phyloP scores from a whole-genome alignment of 2,329 filamentous ascomycete genomes.

The Decorospora gaudefroyi region DNA sequence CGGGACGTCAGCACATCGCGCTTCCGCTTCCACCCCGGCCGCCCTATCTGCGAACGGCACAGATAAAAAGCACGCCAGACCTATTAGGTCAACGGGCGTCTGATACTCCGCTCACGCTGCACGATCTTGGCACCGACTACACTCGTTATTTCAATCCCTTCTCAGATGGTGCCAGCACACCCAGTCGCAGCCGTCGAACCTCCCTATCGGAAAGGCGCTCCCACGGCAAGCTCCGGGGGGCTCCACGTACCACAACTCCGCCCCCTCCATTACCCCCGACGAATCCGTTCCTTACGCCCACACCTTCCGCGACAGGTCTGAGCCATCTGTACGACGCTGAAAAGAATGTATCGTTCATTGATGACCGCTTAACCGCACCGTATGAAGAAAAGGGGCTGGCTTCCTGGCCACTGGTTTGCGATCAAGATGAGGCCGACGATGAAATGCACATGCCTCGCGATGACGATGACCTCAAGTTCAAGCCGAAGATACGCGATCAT shows the following conservation, averaged over 20 bases:
- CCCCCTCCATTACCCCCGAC: slow-evolving; percentile 12
- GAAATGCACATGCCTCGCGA: slow-evolving; percentile 59
- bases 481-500: slow-evolving; percentile 52
- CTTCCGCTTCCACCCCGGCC: slow-evolving; percentile 23
- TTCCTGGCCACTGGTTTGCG: slow-evolving; percentile 53
- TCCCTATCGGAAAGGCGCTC: slow-evolving; percentile 24
- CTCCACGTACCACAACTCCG: slow-evolving; percentile 23
- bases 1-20: slow-evolving; percentile 10
- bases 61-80: slow-evolving; percentile 26
- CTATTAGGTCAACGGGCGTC: slow-evolving; percentile 17
- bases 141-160: slow-evolving; percentile 46
- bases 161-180: slow-evolving; percentile 26
- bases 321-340: slow-evolving; percentile 30
- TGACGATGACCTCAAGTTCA: slow-evolving; percentile 55
- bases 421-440: slow-evolving; percentile 60
- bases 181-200: slow-evolving; percentile 31
- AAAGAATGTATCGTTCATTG: slow-evolving; percentile 49
- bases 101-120: slow-evolving; percentile 31
- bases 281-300: slow-evolving; percentile 40
- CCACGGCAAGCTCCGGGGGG: slow-evolving; percentile 6
- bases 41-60: slow-evolving; percentile 14
- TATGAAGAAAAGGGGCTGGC: slow-evolving; percentile 50
- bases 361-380: slow-evolving; percentile 55
- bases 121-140: slow-evolving; percentile 43
- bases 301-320: slow-evolving; percentile 34